A percentile compares a stretch with the other conserved stretches of the same genome.
Evolutionary conservation across 78 protist genomes (phyloP).

Genomic region (Chrysochromulina parva): DNA sequence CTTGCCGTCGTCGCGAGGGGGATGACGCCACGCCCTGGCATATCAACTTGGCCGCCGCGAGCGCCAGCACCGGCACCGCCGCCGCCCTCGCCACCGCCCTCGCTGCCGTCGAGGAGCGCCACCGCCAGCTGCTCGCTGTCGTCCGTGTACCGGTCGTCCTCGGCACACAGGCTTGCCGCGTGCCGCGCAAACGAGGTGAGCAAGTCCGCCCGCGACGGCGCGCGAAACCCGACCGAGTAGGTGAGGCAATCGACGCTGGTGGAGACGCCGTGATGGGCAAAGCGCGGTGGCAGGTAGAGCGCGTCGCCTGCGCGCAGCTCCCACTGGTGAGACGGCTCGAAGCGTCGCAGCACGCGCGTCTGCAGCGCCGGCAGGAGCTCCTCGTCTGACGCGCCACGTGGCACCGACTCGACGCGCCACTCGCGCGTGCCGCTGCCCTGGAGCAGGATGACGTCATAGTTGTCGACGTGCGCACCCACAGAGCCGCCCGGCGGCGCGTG

Average conservation of each 20-base stretch:
- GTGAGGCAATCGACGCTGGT: background rate
- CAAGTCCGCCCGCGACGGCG: background rate
- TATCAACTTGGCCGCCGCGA: too few relatives aligned
- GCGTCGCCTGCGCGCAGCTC: background rate
- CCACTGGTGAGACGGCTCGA: background rate
- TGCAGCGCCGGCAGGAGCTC: background rate
- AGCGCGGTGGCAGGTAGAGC: slow-evolving; percentile 24
- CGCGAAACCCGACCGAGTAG: slow-evolving; percentile 15
- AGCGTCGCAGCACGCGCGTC: background rate
- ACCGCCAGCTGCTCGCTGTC: too few relatives aligned
- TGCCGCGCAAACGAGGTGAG: background rate
- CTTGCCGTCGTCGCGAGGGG: too few relatives aligned
- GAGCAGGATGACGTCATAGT: slow-evolving; percentile 9
- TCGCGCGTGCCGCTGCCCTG: background rate
- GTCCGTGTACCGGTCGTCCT: too few relatives aligned
- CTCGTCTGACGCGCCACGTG: background rate
- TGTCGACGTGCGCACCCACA: slow-evolving; percentile 20
- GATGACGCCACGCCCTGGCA: too few relatives aligned
- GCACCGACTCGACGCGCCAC: background rate
- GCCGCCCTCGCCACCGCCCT: too few relatives aligned
- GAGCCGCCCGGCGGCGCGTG: background rate
- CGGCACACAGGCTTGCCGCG: too few relatives aligned
- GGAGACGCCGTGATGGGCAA: background rate
- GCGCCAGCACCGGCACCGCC: too few relatives aligned
- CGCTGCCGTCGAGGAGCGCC: too few relatives aligned